phyloP scores from a whole-genome alignment of 805 yeast species.

The Lipomyces spencermartinsiae region DNA sequence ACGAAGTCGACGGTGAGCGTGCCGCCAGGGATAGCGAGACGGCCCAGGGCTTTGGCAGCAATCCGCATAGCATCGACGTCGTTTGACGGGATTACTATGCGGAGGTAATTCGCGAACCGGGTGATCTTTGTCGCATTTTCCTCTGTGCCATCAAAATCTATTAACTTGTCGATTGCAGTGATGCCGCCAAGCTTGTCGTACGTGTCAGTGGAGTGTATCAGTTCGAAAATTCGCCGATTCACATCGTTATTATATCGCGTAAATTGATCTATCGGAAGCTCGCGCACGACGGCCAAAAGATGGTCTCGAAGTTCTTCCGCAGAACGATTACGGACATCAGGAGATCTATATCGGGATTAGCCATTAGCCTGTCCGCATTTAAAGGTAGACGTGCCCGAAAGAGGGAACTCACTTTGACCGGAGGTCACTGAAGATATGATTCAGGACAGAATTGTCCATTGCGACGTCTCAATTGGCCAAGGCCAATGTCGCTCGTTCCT shows the following conservation, averaged over 20 bases:
- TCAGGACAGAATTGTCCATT: conserved; percentile 59
- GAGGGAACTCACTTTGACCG: conserved; percentile 43
- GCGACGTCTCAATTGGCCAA: conserved; percentile 11
- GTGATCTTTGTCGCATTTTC: conserved; percentile 89
- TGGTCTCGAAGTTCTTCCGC: conserved; percentile 75
- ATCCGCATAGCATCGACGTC: conserved; percentile 84
- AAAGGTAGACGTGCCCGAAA: neutral
- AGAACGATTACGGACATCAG: conserved; percentile 50
- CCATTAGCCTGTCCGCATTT: neutral
- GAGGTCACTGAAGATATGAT: conserved; percentile 60
- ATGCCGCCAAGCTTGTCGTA: conserved; percentile 86
- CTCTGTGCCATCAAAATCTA: conserved; percentile 80
- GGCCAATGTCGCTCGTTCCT: conserved; percentile 3
- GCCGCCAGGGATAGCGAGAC: conserved; percentile 87
- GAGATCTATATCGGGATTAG: conserved; percentile 12
- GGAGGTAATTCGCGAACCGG: conserved; percentile 85
- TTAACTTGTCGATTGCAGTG: conserved; percentile 84
- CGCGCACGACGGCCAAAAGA: conserved; percentile 75
- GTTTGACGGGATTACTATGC: conserved; percentile 78
- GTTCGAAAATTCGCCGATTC: conserved; percentile 84
- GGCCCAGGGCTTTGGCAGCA: conserved; percentile 88
- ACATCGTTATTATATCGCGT: conserved; percentile 82
- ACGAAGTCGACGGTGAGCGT: conserved; percentile 90
- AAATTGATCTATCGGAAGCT: conserved; percentile 79
- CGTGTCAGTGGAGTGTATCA: conserved; percentile 75